Conservation (phyloP, 129 eudicot genomes). For the Chrysanthemum lavandulifolium region DNA sequence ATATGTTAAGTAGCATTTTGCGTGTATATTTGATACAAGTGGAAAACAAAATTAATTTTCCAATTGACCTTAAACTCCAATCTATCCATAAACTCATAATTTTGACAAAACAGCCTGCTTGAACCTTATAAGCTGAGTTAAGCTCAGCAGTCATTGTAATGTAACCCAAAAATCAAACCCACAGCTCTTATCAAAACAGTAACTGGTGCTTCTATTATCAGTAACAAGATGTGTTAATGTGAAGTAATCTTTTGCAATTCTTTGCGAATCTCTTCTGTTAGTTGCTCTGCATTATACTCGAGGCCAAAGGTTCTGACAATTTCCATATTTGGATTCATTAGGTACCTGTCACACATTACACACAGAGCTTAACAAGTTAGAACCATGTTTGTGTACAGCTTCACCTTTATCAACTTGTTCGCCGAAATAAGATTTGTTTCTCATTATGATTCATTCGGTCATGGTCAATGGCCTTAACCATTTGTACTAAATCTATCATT, state of each 20-base stretch:
- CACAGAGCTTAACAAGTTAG: neutral
- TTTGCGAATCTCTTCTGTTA: slow-evolving; percentile 57
- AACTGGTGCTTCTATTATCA: neutral
- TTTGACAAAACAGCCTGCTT: slow-evolving; percentile 1
- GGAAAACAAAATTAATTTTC: neutral
- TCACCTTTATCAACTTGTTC: neutral
- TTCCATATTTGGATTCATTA: slow-evolving; percentile 74
- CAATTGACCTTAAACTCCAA: neutral
- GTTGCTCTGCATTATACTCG: slow-evolving; percentile 66
- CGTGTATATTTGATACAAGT: neutral
- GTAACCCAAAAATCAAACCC: neutral
- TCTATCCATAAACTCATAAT: neutral
- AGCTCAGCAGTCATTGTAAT: neutral
- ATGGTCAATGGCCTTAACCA: too few relatives aligned
- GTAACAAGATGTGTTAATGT: neutral
- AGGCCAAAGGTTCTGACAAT: slow-evolving; percentile 71
- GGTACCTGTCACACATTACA: slow-evolving; percentile 48
- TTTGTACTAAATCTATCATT: too few relatives aligned
- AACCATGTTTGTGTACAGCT: neutral
- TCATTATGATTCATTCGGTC: neutral
- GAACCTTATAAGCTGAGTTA: neutral
- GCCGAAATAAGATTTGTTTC: neutral
- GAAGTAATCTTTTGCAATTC: slow-evolving; percentile 41
- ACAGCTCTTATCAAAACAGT: neutral
- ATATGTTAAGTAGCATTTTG: neutral